phyloP scores from a whole-genome alignment of 2,329 filamentous ascomycete genomes.

The Ophiostoma fasciatum region DNA sequence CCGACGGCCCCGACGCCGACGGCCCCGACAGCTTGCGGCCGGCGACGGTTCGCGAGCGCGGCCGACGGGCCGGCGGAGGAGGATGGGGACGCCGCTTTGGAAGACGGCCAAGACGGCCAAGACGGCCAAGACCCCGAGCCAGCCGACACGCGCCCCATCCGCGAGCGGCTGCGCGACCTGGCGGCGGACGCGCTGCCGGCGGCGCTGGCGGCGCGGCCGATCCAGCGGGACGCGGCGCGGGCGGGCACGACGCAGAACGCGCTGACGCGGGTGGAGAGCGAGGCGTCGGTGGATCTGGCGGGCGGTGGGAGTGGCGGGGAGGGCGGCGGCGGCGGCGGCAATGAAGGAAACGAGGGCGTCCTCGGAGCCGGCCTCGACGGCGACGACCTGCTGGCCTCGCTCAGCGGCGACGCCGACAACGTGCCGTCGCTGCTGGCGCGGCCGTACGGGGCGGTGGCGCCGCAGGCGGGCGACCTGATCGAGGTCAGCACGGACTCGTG shows the following conservation, averaged over 20 bases:
- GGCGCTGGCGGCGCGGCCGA: no score
- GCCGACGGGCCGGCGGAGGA: no score
- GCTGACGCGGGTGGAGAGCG: slow-evolving; percentile 21
- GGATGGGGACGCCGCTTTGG: no score
- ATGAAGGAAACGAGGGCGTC: background rate
- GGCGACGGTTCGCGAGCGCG: no score
- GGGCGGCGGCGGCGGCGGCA: background rate
- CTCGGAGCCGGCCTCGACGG: no score
- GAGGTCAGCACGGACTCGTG: slow-evolving; percentile 23
- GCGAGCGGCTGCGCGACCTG: slow-evolving; percentile 22
- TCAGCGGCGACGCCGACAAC: slow-evolving; percentile 9
- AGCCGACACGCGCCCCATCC: slow-evolving; percentile 19
- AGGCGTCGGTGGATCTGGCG: slow-evolving; percentile 14
- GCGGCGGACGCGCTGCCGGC: no score
- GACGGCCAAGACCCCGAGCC: no score
- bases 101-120: no score
- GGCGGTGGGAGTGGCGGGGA: background rate
- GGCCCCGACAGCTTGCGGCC: no score
- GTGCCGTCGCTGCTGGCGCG: slow-evolving; percentile 5
- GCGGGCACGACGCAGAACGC: slow-evolving; percentile 19
- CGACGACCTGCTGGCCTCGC: no score
- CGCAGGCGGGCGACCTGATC: slow-evolving; percentile 33
- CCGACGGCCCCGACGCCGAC: no score
- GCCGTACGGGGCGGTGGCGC: slow-evolving; percentile 12
- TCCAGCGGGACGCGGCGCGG: slow-evolving; percentile 15